Percentiles rank a stretch among this genome's conserved stretches.
Conservation (phyloP, 768 basidiomycete species). For the Mycena chlorophos region DNA sequence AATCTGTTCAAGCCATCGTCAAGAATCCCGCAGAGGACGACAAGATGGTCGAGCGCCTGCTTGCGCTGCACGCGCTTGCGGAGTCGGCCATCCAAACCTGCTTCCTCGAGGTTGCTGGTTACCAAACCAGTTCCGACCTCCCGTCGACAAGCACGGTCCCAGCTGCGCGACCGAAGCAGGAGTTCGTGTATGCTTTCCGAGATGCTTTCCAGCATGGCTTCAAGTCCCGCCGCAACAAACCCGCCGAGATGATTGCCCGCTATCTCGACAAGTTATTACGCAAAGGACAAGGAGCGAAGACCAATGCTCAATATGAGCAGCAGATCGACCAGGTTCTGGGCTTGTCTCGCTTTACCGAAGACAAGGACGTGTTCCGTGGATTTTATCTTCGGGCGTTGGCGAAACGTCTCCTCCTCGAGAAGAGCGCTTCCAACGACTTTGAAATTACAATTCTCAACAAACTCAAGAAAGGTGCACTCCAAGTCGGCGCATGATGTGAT, state of each 20-base stretch:
- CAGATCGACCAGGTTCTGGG: constrained; percentile 66
- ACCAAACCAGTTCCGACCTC: constrained; percentile 15
- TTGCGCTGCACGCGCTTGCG: constrained; percentile 63
- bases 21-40: constrained; percentile 64
- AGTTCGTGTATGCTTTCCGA: constrained; percentile 65
- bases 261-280: constrained; percentile 87
- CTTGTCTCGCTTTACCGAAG: constrained; percentile 84
- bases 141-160: constrained; percentile 34
- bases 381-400: constrained; percentile 89
- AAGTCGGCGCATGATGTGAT: neutral
- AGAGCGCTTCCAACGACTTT: constrained; percentile 83
- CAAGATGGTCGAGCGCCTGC: constrained; percentile 72
- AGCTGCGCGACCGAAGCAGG: constrained; percentile 44
- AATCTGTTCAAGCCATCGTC: constrained; percentile 62
- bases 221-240: constrained; percentile 73
- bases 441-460: constrained; percentile 84
- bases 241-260: constrained; percentile 92
- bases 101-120: constrained; percentile 48
- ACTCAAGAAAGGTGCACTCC: constrained; percentile 67
- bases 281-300: constrained; percentile 72
- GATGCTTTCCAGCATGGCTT: constrained; percentile 78
- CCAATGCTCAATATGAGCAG: constrained; percentile 62
- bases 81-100: constrained; percentile 50
- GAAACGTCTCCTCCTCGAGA: constrained; percentile 82
- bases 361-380: constrained; percentile 91